Evolutionary conservation across 768 basidiomycete genomes (phyloP).

Genomic region (Amyloporia xantha): DNA sequence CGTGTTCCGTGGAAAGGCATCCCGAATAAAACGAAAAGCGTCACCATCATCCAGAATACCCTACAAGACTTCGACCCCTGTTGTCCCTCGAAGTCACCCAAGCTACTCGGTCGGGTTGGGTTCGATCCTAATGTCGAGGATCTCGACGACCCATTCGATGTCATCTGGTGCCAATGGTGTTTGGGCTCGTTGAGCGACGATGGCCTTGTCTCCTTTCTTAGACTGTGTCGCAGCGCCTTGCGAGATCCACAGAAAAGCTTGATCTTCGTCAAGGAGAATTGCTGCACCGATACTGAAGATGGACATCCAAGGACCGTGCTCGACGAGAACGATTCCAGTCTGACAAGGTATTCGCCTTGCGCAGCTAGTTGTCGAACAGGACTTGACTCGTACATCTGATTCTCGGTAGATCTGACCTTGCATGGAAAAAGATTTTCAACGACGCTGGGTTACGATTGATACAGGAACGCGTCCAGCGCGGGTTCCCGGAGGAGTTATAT

Average conservation of each 20-base stretch:
- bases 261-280: constrained; percentile 90
- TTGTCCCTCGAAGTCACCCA: constrained; percentile 34
- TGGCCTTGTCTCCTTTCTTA: constrained; percentile 75
- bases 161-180: constrained; percentile 98
- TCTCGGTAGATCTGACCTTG: constrained; percentile 64
- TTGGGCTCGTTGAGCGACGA: constrained; percentile 75
- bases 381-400: too few relatives aligned
- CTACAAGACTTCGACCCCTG: constrained; percentile 79
- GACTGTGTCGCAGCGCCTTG: constrained; percentile 54
- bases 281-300: constrained; percentile 55
- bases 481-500: constrained; percentile 77
- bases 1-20: constrained; percentile 59
- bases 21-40: constrained; percentile 54
- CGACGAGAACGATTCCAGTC: constrained; percentile 83
- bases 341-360: constrained; percentile 92
- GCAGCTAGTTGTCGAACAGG: too few relatives aligned
- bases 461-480: constrained; percentile 71
- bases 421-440: constrained; percentile 73
- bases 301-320: constrained; percentile 51
- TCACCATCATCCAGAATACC: constrained; percentile 72
- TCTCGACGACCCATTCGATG: constrained; percentile 65
- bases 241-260: constrained; percentile 42
- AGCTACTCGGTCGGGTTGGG: constrained; percentile 62
- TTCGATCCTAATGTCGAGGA: constrained; percentile 38
- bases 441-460: constrained; percentile 68